Evolutionary conservation across 176 grass and related monocot genomes (phyloP).

Genomic region (Microstegium vimineum): DNA sequence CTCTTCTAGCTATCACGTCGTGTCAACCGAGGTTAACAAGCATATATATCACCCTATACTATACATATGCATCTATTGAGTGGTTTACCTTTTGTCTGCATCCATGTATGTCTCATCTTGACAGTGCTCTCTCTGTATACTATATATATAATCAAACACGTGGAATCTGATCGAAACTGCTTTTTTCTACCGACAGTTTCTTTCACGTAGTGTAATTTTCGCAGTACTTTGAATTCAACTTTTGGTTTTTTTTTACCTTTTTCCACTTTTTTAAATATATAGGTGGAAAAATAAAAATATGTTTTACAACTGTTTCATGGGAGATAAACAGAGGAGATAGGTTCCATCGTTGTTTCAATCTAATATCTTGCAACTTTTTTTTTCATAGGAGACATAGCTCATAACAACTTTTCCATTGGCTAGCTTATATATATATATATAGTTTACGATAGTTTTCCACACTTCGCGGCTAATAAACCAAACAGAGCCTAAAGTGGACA

Average conservation of each 20-base stretch:
- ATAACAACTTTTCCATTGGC: too few relatives aligned
- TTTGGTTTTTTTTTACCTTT: too few relatives aligned
- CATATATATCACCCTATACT: too few relatives aligned
- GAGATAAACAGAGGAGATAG: not conserved
- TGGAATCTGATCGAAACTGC: not conserved
- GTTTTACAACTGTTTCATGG: not conserved
- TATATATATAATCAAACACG: not conserved
- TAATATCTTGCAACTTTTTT: not conserved
- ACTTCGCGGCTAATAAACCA: too few relatives aligned
- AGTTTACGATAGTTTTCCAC: too few relatives aligned
- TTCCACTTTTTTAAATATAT: too few relatives aligned
- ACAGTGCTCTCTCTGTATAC: too few relatives aligned
- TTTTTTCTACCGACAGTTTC: not conserved
- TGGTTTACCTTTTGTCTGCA: not conserved
- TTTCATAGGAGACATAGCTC: too few relatives aligned
- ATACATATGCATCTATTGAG: not conserved
- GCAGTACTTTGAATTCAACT: fast-evolving
- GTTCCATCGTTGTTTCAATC: not conserved
- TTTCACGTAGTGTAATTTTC: not conserved
- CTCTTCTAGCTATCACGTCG: not conserved
- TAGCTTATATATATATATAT: too few relatives aligned
- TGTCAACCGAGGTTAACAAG: not conserved
- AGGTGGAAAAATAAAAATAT: too few relatives aligned
- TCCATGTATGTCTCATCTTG: not conserved
- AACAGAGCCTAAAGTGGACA: too few relatives aligned